Conservation (phyloP, 768 basidiomycete genomes). For the Amanita brunnescens region DNA sequence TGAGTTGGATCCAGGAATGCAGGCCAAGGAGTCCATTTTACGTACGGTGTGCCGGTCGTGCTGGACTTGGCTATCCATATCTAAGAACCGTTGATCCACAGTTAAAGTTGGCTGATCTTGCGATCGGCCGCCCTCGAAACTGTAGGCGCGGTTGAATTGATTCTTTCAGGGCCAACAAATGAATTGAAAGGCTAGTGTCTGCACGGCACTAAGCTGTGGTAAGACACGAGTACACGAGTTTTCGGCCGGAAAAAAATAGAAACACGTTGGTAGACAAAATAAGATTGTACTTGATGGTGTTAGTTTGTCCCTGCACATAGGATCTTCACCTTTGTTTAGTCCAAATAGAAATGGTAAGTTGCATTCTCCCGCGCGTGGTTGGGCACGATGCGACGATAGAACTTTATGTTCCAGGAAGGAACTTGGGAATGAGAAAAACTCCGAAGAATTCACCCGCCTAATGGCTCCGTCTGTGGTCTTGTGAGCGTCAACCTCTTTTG, state of each 20-base stretch:
- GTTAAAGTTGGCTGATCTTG: constrained; percentile 5
- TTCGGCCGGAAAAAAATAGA: not conserved
- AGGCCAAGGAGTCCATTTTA: constrained; percentile 13
- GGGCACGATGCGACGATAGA: too few species aligned
- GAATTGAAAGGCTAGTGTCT: not conserved
- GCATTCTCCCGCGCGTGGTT: not conserved
- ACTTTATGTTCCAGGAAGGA: too few species aligned
- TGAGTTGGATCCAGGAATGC: constrained; percentile 27
- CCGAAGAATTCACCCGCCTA: not conserved
- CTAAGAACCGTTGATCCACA: constrained; percentile 1
- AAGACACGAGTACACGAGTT: not conserved
- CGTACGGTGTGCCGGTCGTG: constrained; percentile 15
- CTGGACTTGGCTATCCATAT: constrained; percentile 1
- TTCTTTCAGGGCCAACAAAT: not conserved
- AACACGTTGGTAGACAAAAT: not conserved
- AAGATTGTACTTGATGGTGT: not conserved
- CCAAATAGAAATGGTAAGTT: not conserved
- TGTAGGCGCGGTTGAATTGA: not conserved
- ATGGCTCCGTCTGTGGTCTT: too few species aligned
- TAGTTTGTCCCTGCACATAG: not conserved
- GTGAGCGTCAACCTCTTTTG: too few species aligned
- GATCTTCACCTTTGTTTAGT: not conserved
- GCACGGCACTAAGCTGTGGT: not conserved
- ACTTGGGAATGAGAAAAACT: not conserved
- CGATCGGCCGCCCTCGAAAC: not conserved